These are phyloP conservation scores for Yamadazyma triangularis DNA, from an alignment of 1,139 yeast genomes.

Conservation along the genomic window DNA sequence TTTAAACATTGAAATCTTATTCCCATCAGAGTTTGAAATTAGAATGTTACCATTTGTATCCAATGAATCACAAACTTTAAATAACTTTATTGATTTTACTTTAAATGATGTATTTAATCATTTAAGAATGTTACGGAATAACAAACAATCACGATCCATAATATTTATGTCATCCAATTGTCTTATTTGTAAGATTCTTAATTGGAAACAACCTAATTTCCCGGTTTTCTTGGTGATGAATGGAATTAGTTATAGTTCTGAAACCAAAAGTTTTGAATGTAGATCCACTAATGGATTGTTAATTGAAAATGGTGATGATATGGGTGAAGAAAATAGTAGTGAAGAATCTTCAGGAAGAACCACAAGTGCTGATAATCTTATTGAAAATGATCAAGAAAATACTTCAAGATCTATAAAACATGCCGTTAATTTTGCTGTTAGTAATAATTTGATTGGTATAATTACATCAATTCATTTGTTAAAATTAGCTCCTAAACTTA, in stretches of 20 bases:
- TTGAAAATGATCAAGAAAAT: conserved; percentile 32
- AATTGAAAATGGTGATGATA: conserved; percentile 13
- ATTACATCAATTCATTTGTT: conserved; percentile 71
- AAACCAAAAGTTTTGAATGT: conserved; percentile 28
- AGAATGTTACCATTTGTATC: conserved; percentile 50
- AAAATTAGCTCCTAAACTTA: conserved; percentile 68
- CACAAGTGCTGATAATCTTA: conserved; percentile 12
- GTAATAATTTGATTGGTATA: conserved; percentile 80
- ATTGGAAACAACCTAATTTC: conserved; percentile 98
- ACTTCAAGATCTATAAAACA: conserved; percentile 45
- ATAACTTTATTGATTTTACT: conserved; percentile 71
- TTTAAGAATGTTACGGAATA: conserved; percentile 50
- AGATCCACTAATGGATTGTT: conserved; percentile 41
- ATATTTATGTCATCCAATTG: conserved; percentile 86
- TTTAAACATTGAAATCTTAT: conserved; percentile 72
- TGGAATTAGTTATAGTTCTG: conserved; percentile 46
- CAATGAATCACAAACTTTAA: conserved; percentile 47
- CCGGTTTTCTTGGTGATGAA: conserved; percentile 87
- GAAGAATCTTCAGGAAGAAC: conserved; percentile 25
- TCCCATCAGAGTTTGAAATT: conserved; percentile 72
- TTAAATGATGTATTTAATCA: conserved; percentile 73
- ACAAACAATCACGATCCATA: conserved; percentile 50
- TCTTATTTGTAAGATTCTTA: conserved; percentile 81
- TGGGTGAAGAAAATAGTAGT: conserved; percentile 9
- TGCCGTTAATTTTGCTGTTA: conserved; percentile 63